Conservation (phyloP, 495 filamentous ascomycete genomes). For the Lasiosphaeria miniovina region DNA sequence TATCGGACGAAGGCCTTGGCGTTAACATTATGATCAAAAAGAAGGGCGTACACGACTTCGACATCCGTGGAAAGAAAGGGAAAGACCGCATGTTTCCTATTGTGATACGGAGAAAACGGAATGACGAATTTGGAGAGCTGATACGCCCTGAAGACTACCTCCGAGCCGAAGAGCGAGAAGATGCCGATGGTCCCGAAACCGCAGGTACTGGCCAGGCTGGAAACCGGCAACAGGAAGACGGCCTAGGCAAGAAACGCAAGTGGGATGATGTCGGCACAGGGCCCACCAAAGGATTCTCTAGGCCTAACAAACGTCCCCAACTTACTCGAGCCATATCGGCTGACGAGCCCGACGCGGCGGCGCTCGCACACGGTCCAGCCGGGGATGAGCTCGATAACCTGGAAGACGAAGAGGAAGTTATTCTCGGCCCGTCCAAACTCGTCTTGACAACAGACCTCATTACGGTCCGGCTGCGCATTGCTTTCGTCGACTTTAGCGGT, state of each 20-base stretch:
- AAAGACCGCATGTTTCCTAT: conserved; percentile 91
- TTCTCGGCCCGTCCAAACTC: conserved; percentile 73
- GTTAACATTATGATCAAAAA: conserved; percentile 87
- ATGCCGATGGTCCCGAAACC: conserved; percentile 62
- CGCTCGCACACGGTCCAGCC: conserved; percentile 36
- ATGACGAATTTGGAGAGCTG: conserved; percentile 89
- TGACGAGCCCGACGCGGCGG: conserved; percentile 42
- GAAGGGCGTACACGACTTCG: conserved; percentile 85
- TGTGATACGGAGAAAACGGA: conserved; percentile 71
- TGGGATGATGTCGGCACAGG: conserved; percentile 70
- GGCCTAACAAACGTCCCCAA: conserved; percentile 40
- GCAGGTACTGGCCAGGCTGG: conserved; percentile 33
- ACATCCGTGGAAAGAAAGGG: conserved; percentile 89
- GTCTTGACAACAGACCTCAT: conserved; percentile 58
- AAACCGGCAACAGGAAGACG: conserved; percentile 50
- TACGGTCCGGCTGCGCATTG: conserved; percentile 66
- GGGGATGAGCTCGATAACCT: conserved; percentile 53
- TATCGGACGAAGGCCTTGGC: conserved; percentile 83
- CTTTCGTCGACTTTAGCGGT: conserved; percentile 87
- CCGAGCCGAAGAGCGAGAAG: conserved; percentile 88
- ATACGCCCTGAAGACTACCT: conserved; percentile 92
- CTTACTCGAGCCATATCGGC: conserved; percentile 29
- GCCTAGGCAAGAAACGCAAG: conserved; percentile 87
- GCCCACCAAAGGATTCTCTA: conserved; percentile 39
- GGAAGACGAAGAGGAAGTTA: conserved; percentile 55